Conservation (phyloP, 345 rosid genomes). For the Salix koriyanagi region DNA sequence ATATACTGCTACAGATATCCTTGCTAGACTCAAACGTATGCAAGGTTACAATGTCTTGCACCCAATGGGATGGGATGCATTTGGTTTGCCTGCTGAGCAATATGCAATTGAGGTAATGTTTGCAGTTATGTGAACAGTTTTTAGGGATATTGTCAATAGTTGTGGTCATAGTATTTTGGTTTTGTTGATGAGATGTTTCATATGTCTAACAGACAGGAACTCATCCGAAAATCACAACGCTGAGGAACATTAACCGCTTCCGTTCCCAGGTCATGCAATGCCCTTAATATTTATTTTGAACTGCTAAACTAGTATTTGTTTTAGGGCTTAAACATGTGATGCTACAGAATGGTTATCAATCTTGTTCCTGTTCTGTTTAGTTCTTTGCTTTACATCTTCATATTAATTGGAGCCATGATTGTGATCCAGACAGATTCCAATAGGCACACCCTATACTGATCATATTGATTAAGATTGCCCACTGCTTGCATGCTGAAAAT, state of each 20-base stretch:
- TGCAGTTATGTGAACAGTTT: background rate
- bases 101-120: conserved; percentile 78
- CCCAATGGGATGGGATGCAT: conserved; percentile 99
- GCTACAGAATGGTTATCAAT: background rate
- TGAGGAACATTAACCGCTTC: conserved; percentile 77
- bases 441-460: background rate
- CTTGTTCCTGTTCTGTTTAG: too few relatives aligned
- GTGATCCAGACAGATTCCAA: background rate
- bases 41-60: conserved; percentile 93
- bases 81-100: conserved; percentile 97
- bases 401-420: background rate
- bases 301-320: background rate
- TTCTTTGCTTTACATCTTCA: background rate
- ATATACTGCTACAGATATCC: conserved; percentile 88
- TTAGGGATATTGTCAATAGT: background rate
- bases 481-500: background rate
- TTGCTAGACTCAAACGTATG: conserved; percentile 84
- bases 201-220: conserved; percentile 71
- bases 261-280: conserved; percentile 60
- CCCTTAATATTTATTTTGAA: background rate
- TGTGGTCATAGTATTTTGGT: conserved; percentile 6
- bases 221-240: conserved; percentile 81
- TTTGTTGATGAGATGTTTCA: conserved; percentile 7
- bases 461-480: background rate
- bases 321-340: background rate